phyloP scores from a whole-genome alignment of 352 stramenopile genomes.

The Phytophthora pinifolia region DNA sequence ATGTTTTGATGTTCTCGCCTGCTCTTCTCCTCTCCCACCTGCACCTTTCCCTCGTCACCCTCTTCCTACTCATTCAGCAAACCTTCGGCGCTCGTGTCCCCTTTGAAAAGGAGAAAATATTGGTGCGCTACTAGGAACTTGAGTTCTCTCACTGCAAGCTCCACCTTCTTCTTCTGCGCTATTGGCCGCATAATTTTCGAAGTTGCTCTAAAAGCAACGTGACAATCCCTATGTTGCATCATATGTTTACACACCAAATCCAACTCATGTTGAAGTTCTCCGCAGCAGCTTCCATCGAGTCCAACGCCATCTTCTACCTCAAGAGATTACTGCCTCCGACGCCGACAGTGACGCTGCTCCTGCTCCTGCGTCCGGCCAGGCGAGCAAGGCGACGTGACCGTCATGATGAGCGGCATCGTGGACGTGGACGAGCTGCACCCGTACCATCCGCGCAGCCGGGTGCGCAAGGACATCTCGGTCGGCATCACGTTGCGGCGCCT shows the following conservation, averaged over 20 bases:
- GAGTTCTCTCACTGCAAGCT: constrained; percentile 48
- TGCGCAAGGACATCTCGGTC: constrained; percentile 64
- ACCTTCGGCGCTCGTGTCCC: constrained; percentile 6
- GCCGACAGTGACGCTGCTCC: constrained; percentile 5
- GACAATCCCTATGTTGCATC: too few species aligned
- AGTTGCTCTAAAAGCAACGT: too few species aligned
- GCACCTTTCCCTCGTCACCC: constrained; percentile 1
- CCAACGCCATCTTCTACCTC: constrained; percentile 57
- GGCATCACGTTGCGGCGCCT: constrained; percentile 49
- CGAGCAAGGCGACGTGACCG: constrained; percentile 31
- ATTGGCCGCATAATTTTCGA: too few species aligned
- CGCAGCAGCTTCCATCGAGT: too few species aligned
- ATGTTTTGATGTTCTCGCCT: constrained; percentile 26
- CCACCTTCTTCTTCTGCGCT: constrained; percentile 29
- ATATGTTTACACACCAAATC: too few species aligned
- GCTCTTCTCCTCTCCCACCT: constrained; percentile 29
- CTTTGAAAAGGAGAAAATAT: constrained; percentile 57
- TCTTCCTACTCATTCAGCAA: constrained; percentile 1
- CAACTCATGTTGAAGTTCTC: too few species aligned
- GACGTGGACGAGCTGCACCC: constrained; percentile 65
- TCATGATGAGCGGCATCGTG: constrained; percentile 59
- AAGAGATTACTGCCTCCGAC: too few species aligned
- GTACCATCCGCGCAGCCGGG: constrained; percentile 41
- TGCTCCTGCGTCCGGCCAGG: constrained; percentile 9
- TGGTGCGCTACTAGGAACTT: constrained; percentile 60